Base-by-base conservation (phyloP, 768 basidiomycete genomes). In the Hebeloma cylindrosporum region DNA sequence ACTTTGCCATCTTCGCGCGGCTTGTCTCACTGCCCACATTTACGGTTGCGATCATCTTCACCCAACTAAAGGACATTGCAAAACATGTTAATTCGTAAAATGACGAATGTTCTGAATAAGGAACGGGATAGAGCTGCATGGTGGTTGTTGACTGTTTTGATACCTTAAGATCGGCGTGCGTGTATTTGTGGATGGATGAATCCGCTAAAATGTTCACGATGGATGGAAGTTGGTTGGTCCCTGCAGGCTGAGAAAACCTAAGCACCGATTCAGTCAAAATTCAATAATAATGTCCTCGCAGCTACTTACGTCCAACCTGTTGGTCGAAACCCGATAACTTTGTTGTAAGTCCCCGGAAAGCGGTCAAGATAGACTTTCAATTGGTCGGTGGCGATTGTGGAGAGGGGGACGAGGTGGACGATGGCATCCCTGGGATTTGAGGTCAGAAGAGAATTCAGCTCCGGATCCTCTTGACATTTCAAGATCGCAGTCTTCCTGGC, bases 41-140 rank as follows among this genome's bases (percentile, higher is more conserved):
- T 28, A 94, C 96, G 0, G 96, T 98, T 7, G 96, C 89, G 56
- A 98, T 94, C 77, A 98, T 95, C 61, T 81, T 85, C 0, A 68
- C 74, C 86, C 83, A 95, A 51, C 81, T 79, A 31, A 93, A 73
- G 14, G 89, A 92, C 66, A 97, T 77, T 3, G 93, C 92, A 62
- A 97, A 97, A 62, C 92, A 94, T 8, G 93, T 95, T 51, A 95
- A 72, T 65, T 98, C 95, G 56, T 89, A 90, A 66, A 97, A 97
- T 25, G 89, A 93, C 23, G 89, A 92, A 62, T 98, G 95, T 60
- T 98, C 96, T 4, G 93, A 97, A 60, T 98, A 98, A 7, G 84
- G 88, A 43, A 90, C 83, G 40, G 89, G 87, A 58, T 84, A 91
- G 31, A 96, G 69, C 66, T 85, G 85, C 33, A 88, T 63, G 23